Percentiles rank a stretch among this genome's conserved stretches.
Evolutionary conservation across 805 yeast genomes (phyloP).

Genomic region (Candida insectorum): DNA sequence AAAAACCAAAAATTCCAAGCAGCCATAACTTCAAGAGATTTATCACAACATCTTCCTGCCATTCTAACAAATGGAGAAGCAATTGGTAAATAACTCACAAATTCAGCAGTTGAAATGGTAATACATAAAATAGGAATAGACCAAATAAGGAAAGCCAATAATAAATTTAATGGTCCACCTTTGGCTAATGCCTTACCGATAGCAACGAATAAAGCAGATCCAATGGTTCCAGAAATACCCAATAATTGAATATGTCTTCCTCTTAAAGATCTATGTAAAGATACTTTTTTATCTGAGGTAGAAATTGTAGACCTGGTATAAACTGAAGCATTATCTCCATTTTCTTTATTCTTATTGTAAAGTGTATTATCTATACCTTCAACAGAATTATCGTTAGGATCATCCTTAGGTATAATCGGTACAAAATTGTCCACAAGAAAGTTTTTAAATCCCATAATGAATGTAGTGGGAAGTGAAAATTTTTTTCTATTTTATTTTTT

Average conservation of each 20-base stretch:
- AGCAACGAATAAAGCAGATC: slow-evolving; percentile 74
- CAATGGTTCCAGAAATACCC: slow-evolving; percentile 80
- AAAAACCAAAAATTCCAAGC: slow-evolving; percentile 81
- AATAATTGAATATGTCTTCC: slow-evolving; percentile 76
- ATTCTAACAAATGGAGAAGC: slow-evolving; percentile 73
- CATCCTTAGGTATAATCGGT: slow-evolving; percentile 11
- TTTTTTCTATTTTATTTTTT: neutral
- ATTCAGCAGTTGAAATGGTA: slow-evolving; percentile 72
- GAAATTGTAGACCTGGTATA: slow-evolving; percentile 14
- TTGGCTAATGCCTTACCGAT: slow-evolving; percentile 60
- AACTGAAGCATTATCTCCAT: slow-evolving; percentile 12
- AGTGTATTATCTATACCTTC: neutral
- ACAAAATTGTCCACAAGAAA: slow-evolving; percentile 14
- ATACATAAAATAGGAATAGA: slow-evolving; percentile 64
- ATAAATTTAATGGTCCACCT: slow-evolving; percentile 69
- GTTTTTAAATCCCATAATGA: slow-evolving; percentile 5
- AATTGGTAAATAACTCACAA: slow-evolving; percentile 73
- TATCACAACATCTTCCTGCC: slow-evolving; percentile 74
- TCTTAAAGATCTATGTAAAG: slow-evolving; percentile 43
- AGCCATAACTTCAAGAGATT: slow-evolving; percentile 68
- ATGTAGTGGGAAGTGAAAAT: neutral
- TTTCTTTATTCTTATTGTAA: neutral
- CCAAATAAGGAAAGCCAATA: slow-evolving; percentile 68
- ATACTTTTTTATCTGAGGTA: slow-evolving; percentile 11
- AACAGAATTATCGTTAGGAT: neutral